These are phyloP conservation scores for Candida ipomoeae DNA, from an alignment of 805 yeast species.

Conservation along the genomic window DNA sequence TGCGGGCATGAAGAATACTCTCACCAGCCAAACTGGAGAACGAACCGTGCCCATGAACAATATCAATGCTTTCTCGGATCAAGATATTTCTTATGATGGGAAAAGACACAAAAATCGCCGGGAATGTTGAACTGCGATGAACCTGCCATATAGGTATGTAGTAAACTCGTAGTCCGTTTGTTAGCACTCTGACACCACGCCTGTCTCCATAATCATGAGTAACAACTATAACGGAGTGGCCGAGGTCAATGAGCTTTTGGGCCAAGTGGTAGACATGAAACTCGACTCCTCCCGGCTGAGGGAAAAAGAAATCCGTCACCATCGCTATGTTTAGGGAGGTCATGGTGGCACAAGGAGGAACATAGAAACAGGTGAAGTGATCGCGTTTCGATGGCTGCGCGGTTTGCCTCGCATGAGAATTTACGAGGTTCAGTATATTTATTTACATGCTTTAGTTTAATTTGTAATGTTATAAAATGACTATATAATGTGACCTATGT, in stretches of 20 bases:
- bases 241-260: conserved; percentile 70
- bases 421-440: background rate
- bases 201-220: conserved; percentile 88
- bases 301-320: conserved; percentile 96
- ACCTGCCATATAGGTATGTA: conserved; percentile 79
- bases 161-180: conserved; percentile 91
- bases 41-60: conserved; percentile 95
- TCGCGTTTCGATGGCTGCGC: conserved; percentile 1
- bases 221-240: conserved; percentile 80
- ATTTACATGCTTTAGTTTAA: background rate
- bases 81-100: conserved; percentile 83
- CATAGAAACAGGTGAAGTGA: background rate
- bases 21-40: conserved; percentile 84
- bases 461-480: background rate
- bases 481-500: background rate
- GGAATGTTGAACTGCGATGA: conserved; percentile 81
- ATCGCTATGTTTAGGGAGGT: conserved; percentile 44
- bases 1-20: conserved; percentile 83
- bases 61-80: conserved; percentile 78
- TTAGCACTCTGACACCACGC: conserved; percentile 73
- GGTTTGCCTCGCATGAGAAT: background rate
- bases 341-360: background rate
- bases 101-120: conserved; percentile 83
- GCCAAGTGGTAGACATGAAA: conserved; percentile 90
- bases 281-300: conserved; percentile 98